Evolutionary conservation across 345 rosid genomes (phyloP), one percentile per base, ranked within the genome.

Genomic region (Pugionium dolabratum): DNA sequence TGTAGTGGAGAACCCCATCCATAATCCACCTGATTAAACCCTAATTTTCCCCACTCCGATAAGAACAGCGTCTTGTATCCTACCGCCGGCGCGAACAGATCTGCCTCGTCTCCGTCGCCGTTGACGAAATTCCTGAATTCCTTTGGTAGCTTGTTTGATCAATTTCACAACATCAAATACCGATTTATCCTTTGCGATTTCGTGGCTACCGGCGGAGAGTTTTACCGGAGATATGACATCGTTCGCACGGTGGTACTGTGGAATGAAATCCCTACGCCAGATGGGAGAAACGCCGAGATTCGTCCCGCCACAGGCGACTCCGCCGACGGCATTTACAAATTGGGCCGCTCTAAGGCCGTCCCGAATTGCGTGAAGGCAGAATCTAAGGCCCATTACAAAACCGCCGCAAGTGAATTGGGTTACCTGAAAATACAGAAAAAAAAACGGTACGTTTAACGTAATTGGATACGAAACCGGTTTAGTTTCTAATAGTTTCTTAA

Each of bases 341-440:
- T 77, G 90, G 29, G 90, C 87, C n/a, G 90, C 89, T 54, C 92
- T 90, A 0, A 86, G 81, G 8, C 90, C 92, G 61, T 89, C 92
- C 2, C 87, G 83, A 9, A 89, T 62, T 18, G 75, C 63, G 70
- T 86, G 92, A 67, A 18, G 18, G 18, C 83, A 76, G 69, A 80
- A 84, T 53, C 77, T 67, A 4, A 86, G 80, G 29, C 90, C 96
- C 18, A 83, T 82, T 68, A 80, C 86, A 52, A 84, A 84, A 39
- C 92, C 96, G 4, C 81, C 88, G 25, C 92, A 83, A 31, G 73
- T 76, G 53, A 88, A 86, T 73, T 77, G 75, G 27, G 96, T 84
- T 60, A 86, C 88, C 91, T 87, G 80, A 57, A 37, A 37, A 25
- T 57, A 18, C 18, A 37, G 1, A 9, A 9, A n/a, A 9, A n/a